Conservation (phyloP, 805 yeast species). For the Dipodascopsis uninucleata region DNA sequence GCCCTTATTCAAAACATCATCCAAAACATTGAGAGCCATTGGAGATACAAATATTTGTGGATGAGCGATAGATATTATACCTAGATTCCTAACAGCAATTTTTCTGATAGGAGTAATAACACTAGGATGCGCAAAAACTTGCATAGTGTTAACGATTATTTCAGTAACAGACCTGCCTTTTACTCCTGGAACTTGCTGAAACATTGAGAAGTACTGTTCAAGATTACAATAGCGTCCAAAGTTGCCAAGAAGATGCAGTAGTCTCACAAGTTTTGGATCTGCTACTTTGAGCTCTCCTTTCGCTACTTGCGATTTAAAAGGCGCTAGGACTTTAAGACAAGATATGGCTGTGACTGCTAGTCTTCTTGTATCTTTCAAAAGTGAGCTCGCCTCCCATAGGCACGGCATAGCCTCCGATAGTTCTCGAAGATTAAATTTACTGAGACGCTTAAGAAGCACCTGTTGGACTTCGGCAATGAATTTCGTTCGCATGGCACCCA, state of each 20-base stretch:
- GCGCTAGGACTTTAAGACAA: constrained; percentile 50
- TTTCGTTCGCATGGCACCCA: constrained; percentile 46
- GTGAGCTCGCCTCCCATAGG: constrained; percentile 52
- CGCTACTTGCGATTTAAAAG: constrained; percentile 40
- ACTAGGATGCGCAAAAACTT: constrained; percentile 47
- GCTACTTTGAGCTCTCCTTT: constrained; percentile 13
- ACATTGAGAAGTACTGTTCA: constrained; percentile 43
- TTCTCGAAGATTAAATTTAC: constrained; percentile 58
- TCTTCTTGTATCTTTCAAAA: constrained; percentile 46
- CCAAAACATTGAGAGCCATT: constrained; percentile 52
- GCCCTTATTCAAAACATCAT: constrained; percentile 45
- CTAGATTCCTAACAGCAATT: constrained; percentile 53
- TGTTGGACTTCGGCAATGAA: constrained; percentile 50
- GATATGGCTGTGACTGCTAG: constrained; percentile 63
- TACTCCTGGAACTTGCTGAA: constrained; percentile 41
- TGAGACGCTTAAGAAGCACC: constrained; percentile 52
- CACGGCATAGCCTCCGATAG: constrained; percentile 73
- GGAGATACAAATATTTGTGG: constrained; percentile 63
- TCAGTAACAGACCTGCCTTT: constrained; percentile 45
- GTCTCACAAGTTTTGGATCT: constrained; percentile 50
- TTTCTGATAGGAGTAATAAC: constrained; percentile 42
- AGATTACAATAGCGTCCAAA: constrained; percentile 70
- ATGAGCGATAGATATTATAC: constrained; percentile 54
- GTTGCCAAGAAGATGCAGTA: constrained; percentile 62
- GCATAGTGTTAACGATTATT: constrained; percentile 54